Evolutionary conservation across 78 protist species (phyloP).

Genomic region (Corallochytrium limacisporum): DNA sequence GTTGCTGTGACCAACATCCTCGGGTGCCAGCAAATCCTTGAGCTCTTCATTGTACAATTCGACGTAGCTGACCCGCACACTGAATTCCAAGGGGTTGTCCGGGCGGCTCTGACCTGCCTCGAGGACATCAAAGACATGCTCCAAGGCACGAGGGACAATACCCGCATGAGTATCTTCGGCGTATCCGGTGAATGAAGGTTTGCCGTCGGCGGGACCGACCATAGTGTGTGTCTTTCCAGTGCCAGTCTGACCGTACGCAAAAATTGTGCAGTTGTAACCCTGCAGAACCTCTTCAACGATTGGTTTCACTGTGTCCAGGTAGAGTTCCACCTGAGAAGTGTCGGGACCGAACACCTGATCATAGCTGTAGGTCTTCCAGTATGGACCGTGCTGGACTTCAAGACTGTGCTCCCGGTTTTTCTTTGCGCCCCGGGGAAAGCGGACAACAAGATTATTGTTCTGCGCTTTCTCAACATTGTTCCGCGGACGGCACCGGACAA

Average conservation of each 20-base stretch:
- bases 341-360: constrained; percentile 13
- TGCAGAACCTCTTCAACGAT: constrained; percentile 28
- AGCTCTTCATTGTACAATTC: constrained; percentile 57
- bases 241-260: constrained; percentile 51
- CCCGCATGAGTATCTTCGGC: constrained; percentile 11
- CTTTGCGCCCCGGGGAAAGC: too few species aligned
- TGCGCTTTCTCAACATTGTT: background rate
- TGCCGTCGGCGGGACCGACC: constrained; percentile 5
- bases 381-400: background rate
- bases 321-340: background rate
- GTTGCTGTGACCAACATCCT: background rate
- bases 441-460: background rate
- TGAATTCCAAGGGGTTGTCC: constrained; percentile 10
- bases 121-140: constrained; percentile 8
- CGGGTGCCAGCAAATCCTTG: constrained; percentile 26
- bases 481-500: constrained; percentile 1
- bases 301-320: constrained; percentile 5
- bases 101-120: background rate
- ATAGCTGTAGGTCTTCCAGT: background rate
- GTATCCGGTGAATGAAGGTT: background rate
- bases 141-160: constrained; percentile 28
- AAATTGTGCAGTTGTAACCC: constrained; percentile 39
- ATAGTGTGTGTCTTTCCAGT: constrained; percentile 62
- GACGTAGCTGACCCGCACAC: constrained; percentile 27
- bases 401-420: background rate